Conservation (phyloP, 116 monocot genomes). For the Posidonia oceanica region DNA sequence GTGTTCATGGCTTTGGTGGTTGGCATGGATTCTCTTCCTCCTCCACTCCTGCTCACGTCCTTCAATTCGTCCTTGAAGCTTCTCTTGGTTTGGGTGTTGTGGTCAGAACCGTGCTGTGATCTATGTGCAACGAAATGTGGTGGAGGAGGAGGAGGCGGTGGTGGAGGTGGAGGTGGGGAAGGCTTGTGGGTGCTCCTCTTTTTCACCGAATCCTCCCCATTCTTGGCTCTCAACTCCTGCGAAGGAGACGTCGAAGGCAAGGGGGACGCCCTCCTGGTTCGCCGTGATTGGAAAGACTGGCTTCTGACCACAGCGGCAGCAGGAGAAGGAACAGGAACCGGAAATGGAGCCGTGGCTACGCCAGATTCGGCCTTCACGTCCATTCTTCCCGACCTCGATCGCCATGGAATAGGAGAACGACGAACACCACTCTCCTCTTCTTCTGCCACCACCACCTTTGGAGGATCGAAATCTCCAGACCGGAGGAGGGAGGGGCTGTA, state of each 20-base stretch:
- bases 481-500: too few species aligned
- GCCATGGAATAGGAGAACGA: conserved; percentile 58
- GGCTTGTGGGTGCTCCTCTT: conserved; percentile 11
- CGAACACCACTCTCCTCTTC: conserved; percentile 12
- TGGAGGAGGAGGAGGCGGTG: conserved; percentile 31
- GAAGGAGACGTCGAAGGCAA: conserved; percentile 4
- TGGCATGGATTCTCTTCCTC: background rate
- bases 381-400: conserved; percentile 36
- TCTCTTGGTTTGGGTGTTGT: background rate
- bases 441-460: background rate
- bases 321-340: background rate
- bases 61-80: background rate
- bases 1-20: background rate
- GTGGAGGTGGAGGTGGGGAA: conserved; percentile 14
- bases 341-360: background rate
- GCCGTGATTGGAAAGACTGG: conserved; percentile 4
- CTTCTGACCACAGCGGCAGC: background rate
- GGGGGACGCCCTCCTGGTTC: conserved; percentile 5
- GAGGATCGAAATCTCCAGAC: background rate
- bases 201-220: background rate
- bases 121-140: background rate
- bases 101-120: background rate
- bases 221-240: background rate
- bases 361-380: conserved; percentile 5
- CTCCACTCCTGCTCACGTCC: background rate